These are phyloP conservation scores for Globisporangium heterothallicum DNA, from an alignment of 352 stramenopile species.

Conservation along the genomic window DNA sequence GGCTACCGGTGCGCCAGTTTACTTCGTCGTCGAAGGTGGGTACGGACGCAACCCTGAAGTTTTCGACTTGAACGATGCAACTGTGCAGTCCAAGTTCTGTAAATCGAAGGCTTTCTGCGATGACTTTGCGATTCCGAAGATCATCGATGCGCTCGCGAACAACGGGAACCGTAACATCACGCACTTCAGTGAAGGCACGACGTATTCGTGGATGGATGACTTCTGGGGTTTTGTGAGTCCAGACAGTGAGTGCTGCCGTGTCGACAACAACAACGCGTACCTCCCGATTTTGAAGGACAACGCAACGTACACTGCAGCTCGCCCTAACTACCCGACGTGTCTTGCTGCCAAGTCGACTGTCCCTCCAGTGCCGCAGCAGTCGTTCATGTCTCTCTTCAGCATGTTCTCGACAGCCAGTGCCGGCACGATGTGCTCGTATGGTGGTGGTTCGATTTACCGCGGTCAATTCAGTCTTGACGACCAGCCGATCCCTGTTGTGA, in stretches of 20 bases:
- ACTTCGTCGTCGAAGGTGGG: slow-evolving; percentile 57
- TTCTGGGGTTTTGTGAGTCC: slow-evolving; percentile 61
- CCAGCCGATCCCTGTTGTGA: slow-evolving; percentile 22
- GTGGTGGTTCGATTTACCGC: slow-evolving; percentile 36
- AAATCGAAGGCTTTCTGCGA: slow-evolving; percentile 56
- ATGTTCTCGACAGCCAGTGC: slow-evolving; percentile 27
- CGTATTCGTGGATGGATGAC: slow-evolving; percentile 68
- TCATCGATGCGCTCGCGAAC: slow-evolving; percentile 52
- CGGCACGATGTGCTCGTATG: slow-evolving; percentile 33
- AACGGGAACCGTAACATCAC: slow-evolving; percentile 32
- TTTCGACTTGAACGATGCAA: slow-evolving; percentile 42
- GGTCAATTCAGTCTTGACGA: slow-evolving; percentile 31
- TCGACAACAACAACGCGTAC: slow-evolving; percentile 38
- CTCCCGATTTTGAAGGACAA: slow-evolving; percentile 42
- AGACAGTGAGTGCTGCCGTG: slow-evolving; percentile 54
- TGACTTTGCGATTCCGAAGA: slow-evolving; percentile 47
- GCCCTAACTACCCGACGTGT: slow-evolving; percentile 30
- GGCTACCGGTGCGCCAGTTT: slow-evolving; percentile 50
- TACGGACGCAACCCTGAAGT: slow-evolving; percentile 41
- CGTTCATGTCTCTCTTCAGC: slow-evolving; percentile 29
- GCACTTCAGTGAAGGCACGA: slow-evolving; percentile 48
- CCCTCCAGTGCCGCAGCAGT: slow-evolving; percentile 19
- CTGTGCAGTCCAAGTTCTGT: slow-evolving; percentile 42
- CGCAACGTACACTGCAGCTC: slow-evolving; percentile 35
- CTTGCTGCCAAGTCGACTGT: slow-evolving; percentile 21